Base-by-base conservation (phyloP, 2,329 filamentous ascomycete species). In the Zalaria obscura region DNA sequence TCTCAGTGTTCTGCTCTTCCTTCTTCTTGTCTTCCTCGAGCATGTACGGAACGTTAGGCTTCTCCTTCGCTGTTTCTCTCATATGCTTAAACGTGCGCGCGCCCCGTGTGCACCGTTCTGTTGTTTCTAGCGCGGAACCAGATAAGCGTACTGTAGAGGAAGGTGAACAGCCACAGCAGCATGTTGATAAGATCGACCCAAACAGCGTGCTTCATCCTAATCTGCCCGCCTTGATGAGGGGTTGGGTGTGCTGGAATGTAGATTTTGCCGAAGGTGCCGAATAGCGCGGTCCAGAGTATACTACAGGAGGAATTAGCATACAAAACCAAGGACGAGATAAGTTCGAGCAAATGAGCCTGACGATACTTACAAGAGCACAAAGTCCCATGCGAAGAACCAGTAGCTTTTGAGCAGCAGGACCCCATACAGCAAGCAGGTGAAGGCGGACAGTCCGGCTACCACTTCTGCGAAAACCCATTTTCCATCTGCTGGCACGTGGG, bases 381-480 rank as follows among this genome's bases (percentile, higher is more conserved):
- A 63, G 59, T 87, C 81, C 78, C 83, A 86, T 39, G 68, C 62
- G 55, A 83, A 82, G 40, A 76, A 63, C 45, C 59, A 63, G 53
- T 60, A 63, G 33, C 55, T 60, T 47, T 67, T 65, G 52, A 81
- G 60, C 49, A 77, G 72, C 4, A 82, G 75, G 5, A 85, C 55
- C 41, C 78, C 66, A 61, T 83, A 86, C 36, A 84, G 55, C 25
- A 61, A 41, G 10, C 48, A 69, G 0, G 80, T 83, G 35, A 80
- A 51, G 25, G 78, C 76, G 0, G 76, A 75, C 35, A 91, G 61
- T 5, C 69, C 72, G 26, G 73, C 83, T 7, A 82, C 74, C 3
- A 84, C 73, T 40, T 79, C 75, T 1, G 86, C 87, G 61, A 80
- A 94, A 59, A 85, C 78, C 82, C 82, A 91, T 73, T 78, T 80